Percentiles rank a stretch among this genome's conserved stretches.
phyloP scores from a whole-genome alignment of 1,284 basidiomycete genomes.

The Phlebopus sp. region DNA sequence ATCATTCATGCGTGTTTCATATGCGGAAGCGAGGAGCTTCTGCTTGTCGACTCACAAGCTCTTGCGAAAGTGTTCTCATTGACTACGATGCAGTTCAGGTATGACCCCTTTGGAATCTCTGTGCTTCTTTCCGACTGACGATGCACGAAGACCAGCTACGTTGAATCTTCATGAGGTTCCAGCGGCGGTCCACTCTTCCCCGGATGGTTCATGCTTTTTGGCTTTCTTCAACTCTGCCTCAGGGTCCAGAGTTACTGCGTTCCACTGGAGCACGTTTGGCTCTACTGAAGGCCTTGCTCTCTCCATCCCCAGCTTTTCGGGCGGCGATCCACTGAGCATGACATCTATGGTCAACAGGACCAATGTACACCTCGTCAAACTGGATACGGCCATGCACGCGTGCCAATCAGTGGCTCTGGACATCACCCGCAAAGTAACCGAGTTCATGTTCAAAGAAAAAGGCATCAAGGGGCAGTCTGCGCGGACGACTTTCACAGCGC shows the following conservation, averaged over 20 bases:
- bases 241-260: constrained; percentile 32
- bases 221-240: constrained; percentile 23
- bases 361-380: constrained; percentile 38
- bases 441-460: constrained; percentile 45
- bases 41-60: constrained; percentile 39
- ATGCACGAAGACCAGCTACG: constrained; percentile 38
- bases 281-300: constrained; percentile 39
- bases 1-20: constrained; percentile 38
- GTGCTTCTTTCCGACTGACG: background rate
- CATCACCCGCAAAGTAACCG: constrained; percentile 48
- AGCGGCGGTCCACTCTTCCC: constrained; percentile 36
- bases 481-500: constrained; percentile 16
- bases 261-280: constrained; percentile 53
- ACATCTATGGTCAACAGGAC: constrained; percentile 43
- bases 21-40: constrained; percentile 44
- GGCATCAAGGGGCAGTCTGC: constrained; percentile 10
- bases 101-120: background rate
- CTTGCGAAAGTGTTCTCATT: constrained; percentile 46
- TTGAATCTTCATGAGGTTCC: constrained; percentile 36
- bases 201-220: constrained; percentile 50
- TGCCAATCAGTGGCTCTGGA: constrained; percentile 42
- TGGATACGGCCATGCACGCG: constrained; percentile 29
- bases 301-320: constrained; percentile 24
- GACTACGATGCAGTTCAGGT: constrained; percentile 48
- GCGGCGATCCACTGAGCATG: constrained; percentile 26